Percentiles rank a stretch among this genome's conserved stretches.
phyloP scores from a whole-genome alignment of 2,329 filamentous ascomycete genomes.

The Calycina herbarum region DNA sequence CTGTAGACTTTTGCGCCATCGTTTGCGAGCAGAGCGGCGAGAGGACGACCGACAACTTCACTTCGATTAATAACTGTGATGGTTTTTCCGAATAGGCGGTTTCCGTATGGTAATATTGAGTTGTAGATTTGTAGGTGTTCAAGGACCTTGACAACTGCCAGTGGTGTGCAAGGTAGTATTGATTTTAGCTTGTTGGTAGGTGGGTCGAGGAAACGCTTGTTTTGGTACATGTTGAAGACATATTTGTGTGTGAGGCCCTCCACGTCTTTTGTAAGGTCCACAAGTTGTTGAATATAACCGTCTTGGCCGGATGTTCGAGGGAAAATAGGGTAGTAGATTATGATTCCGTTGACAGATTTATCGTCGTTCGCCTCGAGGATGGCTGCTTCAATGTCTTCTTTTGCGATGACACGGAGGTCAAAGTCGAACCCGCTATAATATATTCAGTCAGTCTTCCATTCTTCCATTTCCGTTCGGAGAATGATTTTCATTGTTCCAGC shows the following conservation, averaged over 20 bases:
- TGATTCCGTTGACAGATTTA: conserved; percentile 75
- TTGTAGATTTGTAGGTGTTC: conserved; percentile 97
- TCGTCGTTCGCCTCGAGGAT: conserved; percentile 85
- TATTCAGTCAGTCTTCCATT: conserved; percentile 9
- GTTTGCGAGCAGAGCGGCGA: conserved; percentile 91
- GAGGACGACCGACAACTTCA: conserved; percentile 90
- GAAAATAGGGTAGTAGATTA: conserved; percentile 99
- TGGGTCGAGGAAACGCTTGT: conserved; percentile 88
- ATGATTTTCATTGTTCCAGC: too few relatives aligned
- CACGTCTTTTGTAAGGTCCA: conserved; percentile 87
- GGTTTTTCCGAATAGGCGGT: conserved; percentile 88
- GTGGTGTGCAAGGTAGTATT: conserved; percentile 90
- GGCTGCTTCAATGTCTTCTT: conserved; percentile 86
- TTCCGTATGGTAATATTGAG: conserved; percentile 86
- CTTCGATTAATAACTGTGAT: conserved; percentile 96
- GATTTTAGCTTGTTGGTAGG: conserved; percentile 79
- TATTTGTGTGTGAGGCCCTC: conserved; percentile 92
- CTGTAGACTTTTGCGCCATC: conserved; percentile 95
- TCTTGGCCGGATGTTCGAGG: conserved; percentile 77
- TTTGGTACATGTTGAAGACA: conserved; percentile 99
- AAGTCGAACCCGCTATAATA: conserved; percentile 79
- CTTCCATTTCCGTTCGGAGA: too few relatives aligned
- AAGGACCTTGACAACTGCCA: conserved; percentile 95
- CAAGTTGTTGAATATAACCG: conserved; percentile 93
- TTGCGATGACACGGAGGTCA: conserved; percentile 77